A percentile compares a stretch with the other conserved stretches of the same genome.
Conservation (phyloP, 1,139 yeast genomes). For the Suhomyces terraborum region DNA sequence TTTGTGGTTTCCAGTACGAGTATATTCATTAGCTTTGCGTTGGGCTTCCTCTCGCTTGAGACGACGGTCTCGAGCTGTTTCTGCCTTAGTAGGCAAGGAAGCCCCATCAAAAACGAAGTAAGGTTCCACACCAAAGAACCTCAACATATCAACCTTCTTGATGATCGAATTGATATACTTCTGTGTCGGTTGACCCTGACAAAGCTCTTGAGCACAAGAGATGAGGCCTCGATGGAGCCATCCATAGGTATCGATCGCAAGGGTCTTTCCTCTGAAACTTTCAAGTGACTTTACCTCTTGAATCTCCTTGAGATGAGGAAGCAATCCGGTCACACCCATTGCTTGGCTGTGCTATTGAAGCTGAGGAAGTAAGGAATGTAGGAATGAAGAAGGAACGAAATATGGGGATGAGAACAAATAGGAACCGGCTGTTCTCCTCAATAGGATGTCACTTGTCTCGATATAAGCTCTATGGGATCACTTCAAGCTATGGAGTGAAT, state of each 20-base stretch:
- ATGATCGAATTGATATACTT: constrained; percentile 62
- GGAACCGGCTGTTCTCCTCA: too few relatives aligned
- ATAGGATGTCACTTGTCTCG: too few relatives aligned
- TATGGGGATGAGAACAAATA: background rate
- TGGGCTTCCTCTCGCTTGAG: constrained; percentile 58
- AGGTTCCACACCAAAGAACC: constrained; percentile 72
- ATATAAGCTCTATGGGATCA: too few relatives aligned
- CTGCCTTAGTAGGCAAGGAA: constrained; percentile 73
- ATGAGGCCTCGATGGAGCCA: constrained; percentile 92
- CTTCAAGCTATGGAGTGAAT: too few relatives aligned
- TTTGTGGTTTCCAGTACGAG: constrained; percentile 53
- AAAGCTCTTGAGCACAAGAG: constrained; percentile 83
- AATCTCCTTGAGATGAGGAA: constrained; percentile 72
- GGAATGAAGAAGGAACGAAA: background rate
- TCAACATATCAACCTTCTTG: constrained; percentile 66
- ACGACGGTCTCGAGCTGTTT: constrained; percentile 69
- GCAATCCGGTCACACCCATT: constrained; percentile 83
- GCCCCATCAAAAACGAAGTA: constrained; percentile 96
- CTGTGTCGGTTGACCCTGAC: constrained; percentile 68
- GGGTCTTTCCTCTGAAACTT: constrained; percentile 67
- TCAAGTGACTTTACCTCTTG: constrained; percentile 61
- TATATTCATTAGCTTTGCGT: constrained; percentile 52
- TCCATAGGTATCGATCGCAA: constrained; percentile 94
- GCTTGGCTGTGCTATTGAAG: too few relatives aligned
- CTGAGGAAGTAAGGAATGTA: background rate